phyloP scores from a whole-genome alignment of 139 green algal genomes.

The Haematococcus lacustris region DNA sequence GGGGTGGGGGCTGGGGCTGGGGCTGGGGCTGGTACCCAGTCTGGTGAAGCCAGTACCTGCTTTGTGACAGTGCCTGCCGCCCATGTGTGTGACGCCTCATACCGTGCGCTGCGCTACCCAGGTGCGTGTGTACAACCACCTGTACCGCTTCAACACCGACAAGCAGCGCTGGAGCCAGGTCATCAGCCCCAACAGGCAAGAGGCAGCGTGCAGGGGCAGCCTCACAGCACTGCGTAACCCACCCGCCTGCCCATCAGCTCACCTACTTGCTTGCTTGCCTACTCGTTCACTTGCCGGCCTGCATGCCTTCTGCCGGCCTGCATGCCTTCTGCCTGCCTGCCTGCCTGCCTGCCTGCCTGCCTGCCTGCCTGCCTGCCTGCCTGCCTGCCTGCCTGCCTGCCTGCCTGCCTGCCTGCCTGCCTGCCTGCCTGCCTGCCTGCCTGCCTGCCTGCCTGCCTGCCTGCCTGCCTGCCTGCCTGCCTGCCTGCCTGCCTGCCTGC shows the following conservation, averaged over 20 bases:
- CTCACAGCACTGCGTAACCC: neutral
- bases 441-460: too few species aligned
- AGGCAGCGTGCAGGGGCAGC: neutral
- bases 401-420: neutral
- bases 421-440: neutral
- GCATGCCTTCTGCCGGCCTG: too few species aligned
- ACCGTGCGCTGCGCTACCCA: too few species aligned
- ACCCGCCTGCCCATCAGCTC: neutral
- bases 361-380: neutral
- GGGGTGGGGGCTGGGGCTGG: too few species aligned
- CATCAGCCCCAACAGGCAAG: slow-evolving; percentile 52
- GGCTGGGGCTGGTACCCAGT: too few species aligned
- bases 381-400: too few species aligned
- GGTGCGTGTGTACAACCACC: slow-evolving; percentile 76
- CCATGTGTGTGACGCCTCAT: too few species aligned
- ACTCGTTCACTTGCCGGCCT: neutral
- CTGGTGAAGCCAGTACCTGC: too few species aligned
- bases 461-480: too few species aligned
- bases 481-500: neutral
- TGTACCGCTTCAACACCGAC: slow-evolving; percentile 76
- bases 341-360: neutral
- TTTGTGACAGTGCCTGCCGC: too few species aligned
- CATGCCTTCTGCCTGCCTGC: too few species aligned
- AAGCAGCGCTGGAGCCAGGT: slow-evolving; percentile 69
- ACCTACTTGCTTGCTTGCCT: neutral